phyloP scores from a whole-genome alignment of 225 moss, liverwort and hornwort species.

The Pseudisothecium myosuroides region DNA sequence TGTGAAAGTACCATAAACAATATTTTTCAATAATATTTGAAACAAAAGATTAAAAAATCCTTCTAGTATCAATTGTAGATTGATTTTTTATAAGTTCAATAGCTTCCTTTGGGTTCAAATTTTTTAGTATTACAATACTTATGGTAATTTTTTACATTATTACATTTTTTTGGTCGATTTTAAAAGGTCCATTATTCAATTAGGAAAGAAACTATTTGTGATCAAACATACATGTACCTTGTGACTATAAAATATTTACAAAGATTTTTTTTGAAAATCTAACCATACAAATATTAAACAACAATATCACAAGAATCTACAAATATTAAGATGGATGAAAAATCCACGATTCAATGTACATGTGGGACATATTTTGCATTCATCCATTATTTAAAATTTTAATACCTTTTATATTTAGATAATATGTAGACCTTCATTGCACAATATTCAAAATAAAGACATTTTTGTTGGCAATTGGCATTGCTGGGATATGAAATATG shows the following conservation, averaged over 20 bases:
- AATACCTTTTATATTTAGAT: not conserved
- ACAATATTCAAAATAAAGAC: not conserved
- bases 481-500: not conserved
- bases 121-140: not conserved
- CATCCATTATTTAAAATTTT: not conserved
- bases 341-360: not conserved
- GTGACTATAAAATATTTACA: not conserved
- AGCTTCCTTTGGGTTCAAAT: not conserved
- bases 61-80: not conserved
- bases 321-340: not conserved
- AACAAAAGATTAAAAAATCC: not conserved
- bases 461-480: not conserved
- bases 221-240: not conserved
- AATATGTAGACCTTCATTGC: fast-evolving
- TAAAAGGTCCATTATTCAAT: not conserved
- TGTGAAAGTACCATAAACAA: not conserved
- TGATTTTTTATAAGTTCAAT: not conserved
- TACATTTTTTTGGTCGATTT: not conserved
- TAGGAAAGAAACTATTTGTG: not conserved
- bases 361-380: not conserved
- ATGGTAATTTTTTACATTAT: not conserved
- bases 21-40: not conserved
- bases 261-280: not conserved
- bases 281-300: not conserved
- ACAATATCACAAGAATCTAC: not conserved